phyloP scores from a whole-genome alignment of 768 basidiomycete species.

The Mrakia gelida region DNA sequence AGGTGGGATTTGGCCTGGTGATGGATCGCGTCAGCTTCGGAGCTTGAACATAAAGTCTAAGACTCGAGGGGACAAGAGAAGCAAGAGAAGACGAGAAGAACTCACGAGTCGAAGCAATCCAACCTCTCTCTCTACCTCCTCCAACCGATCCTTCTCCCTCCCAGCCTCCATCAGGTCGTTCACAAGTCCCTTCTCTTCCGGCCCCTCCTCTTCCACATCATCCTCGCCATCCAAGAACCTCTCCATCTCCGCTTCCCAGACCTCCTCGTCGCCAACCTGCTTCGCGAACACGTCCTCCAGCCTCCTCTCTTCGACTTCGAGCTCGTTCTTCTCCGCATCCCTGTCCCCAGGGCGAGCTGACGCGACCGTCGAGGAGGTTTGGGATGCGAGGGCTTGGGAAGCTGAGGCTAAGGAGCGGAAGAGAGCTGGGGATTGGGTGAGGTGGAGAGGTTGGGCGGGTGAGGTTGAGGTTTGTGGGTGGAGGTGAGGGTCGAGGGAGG shows the following conservation, averaged over 20 bases:
- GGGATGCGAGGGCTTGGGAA: background rate
- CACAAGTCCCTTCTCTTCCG: background rate
- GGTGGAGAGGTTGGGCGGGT: background rate
- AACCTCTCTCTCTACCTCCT: background rate
- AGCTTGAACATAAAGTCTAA: background rate
- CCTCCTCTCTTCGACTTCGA: background rate
- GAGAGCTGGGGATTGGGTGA: background rate
- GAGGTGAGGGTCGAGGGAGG: background rate
- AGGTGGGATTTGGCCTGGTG: background rate
- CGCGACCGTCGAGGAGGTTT: background rate
- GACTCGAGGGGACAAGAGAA: background rate
- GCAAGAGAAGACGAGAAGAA: background rate
- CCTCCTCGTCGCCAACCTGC: background rate
- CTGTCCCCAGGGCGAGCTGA: too few relatives aligned
- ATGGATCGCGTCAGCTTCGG: background rate
- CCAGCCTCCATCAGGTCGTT: background rate
- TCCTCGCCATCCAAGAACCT: background rate
- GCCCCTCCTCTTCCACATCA: background rate
- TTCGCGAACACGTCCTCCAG: background rate
- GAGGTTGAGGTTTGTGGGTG: background rate
- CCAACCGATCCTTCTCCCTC: constrained; percentile 2
- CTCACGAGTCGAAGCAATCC: background rate
- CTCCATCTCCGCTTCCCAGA: constrained; percentile 9
- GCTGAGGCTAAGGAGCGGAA: background rate
- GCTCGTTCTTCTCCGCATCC: background rate